These are phyloP conservation scores for Acacia crassicarpa DNA, from an alignment of 306 rosid genomes.

Conservation along the genomic window DNA sequence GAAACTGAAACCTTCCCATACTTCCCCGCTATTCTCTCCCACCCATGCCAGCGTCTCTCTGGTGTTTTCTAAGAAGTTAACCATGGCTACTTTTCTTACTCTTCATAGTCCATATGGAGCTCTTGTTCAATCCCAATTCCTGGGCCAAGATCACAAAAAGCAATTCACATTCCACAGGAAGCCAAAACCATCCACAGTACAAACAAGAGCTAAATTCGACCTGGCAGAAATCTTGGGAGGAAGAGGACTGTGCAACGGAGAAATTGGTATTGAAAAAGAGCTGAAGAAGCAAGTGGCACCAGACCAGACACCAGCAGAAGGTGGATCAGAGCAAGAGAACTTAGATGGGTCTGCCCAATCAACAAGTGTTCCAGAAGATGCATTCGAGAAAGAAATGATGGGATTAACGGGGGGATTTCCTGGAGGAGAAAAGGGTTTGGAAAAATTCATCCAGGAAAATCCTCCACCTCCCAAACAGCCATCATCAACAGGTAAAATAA, in stretches of 20 bases:
- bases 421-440: conserved; percentile 87
- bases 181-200: conserved; percentile 1
- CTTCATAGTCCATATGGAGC: conserved; percentile 46
- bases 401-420: conserved; percentile 96
- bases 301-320: conserved; percentile 17
- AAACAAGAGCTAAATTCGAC: conserved; percentile 67
- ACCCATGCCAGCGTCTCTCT: conserved; percentile 2
- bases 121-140: conserved; percentile 58
- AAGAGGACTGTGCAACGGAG: conserved; percentile 89
- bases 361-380: conserved; percentile 49
- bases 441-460: conserved; percentile 66
- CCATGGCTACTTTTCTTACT: conserved; percentile 59
- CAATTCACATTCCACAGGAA: conserved; percentile 36
- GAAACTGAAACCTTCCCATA: conserved; percentile 7
- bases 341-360: neutral
- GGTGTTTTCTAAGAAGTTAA: conserved; percentile 2
- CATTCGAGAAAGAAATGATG: conserved; percentile 88
- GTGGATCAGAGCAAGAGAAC: conserved; percentile 31
- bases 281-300: conserved; percentile 45
- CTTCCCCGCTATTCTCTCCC: conserved; percentile 5
- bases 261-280: conserved; percentile 64
- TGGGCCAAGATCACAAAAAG: conserved; percentile 44
- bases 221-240: conserved; percentile 73
- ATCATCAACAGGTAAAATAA: conserved; percentile 24
- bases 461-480: conserved; percentile 74